Conservation (phyloP, 148 eudicot genomes). For the Rhododendron ovatum region DNA sequence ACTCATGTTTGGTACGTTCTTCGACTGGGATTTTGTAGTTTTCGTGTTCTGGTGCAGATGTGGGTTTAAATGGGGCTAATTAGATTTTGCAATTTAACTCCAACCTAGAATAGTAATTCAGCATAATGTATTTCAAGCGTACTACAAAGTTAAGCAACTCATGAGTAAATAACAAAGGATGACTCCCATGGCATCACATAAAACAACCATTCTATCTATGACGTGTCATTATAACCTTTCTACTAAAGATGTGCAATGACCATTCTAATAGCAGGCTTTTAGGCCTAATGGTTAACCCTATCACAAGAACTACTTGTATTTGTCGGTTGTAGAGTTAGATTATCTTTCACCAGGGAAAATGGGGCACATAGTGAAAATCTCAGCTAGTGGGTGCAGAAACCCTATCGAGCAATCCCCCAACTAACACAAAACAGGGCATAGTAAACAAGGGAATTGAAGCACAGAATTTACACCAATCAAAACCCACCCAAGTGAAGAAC, state of each 20-base stretch:
- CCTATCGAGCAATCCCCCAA: no score
- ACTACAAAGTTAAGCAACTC: neutral
- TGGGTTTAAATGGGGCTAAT: no score
- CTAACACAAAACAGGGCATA: no score
- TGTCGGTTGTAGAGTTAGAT: neutral
- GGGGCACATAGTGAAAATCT: constrained; percentile 73
- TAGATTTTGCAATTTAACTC: neutral
- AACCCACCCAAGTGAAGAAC: no score
- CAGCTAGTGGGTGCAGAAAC: constrained; percentile 41
- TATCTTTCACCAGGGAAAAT: constrained; percentile 95
- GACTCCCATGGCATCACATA: neutral
- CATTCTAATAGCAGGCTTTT: neutral
- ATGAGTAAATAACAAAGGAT: neutral
- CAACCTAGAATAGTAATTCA: neutral
- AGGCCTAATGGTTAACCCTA: neutral
- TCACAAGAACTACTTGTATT: neutral
- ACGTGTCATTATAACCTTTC: neutral
- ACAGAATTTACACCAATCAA: no score
- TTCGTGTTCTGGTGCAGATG: no score
- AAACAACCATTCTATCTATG: constrained; percentile 4
- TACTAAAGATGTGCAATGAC: neutral
- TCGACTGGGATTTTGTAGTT: no score
- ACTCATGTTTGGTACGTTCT: no score
- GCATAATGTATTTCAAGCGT: neutral
- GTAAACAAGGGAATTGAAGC: no score